These are phyloP conservation scores for Peronospora belbahrii DNA, from an alignment of 352 stramenopile genomes.

Conservation along the genomic window DNA sequence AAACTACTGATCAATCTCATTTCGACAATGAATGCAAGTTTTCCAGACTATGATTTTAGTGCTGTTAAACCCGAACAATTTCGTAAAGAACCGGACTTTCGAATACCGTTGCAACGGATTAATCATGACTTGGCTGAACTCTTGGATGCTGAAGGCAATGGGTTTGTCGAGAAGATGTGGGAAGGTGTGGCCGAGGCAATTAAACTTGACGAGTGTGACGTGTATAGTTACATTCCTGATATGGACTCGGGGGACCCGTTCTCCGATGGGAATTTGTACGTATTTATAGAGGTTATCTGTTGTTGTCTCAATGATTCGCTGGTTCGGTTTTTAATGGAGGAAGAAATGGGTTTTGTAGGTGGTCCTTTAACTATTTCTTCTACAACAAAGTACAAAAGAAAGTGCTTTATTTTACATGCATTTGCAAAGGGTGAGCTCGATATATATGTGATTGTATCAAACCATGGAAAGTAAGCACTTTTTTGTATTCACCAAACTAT, in stretches of 20 bases:
- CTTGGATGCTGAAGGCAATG: slow-evolving; percentile 95
- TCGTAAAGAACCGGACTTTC: slow-evolving; percentile 77
- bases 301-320: too few relatives aligned
- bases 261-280: slow-evolving; percentile 83
- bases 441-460: too few relatives aligned
- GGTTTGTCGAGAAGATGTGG: slow-evolving; percentile 98
- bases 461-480: background rate
- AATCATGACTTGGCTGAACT: slow-evolving; percentile 85
- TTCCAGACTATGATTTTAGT: slow-evolving; percentile 91
- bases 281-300: background rate
- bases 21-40: slow-evolving; percentile 91
- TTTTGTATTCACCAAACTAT: too few relatives aligned
- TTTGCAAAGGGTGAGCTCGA: slow-evolving; percentile 77
- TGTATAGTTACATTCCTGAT: slow-evolving; percentile 91
- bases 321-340: background rate
- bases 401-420: slow-evolving; percentile 91
- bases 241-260: slow-evolving; percentile 92
- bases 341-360: slow-evolving; percentile 28
- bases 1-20: slow-evolving; percentile 91
- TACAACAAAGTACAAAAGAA: slow-evolving; percentile 91
- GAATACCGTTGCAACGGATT: slow-evolving; percentile 80
- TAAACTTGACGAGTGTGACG: slow-evolving; percentile 84
- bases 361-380: slow-evolving; percentile 95
- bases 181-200: slow-evolving; percentile 86
- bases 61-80: slow-evolving; percentile 87